These are phyloP conservation scores for Bisporella sp. DNA, from an alignment of 2,329 filamentous ascomycete genomes.

Conservation along the genomic window DNA sequence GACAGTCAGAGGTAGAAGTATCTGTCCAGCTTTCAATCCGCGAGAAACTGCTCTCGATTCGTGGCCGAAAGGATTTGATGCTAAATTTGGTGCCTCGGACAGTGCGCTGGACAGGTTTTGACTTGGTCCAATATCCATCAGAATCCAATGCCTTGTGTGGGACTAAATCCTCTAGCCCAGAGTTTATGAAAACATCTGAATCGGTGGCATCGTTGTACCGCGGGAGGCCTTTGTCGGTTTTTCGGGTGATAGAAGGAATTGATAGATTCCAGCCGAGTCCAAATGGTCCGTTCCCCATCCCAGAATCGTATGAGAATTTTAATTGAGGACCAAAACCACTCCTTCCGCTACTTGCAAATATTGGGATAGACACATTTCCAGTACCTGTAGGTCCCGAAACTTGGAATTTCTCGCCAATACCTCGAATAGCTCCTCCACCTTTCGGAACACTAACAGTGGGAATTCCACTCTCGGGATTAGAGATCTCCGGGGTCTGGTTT, in stretches of 20 bases:
- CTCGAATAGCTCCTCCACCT: conserved; percentile 2
- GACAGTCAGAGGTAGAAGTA: neutral
- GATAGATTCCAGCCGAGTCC: conserved; percentile 1
- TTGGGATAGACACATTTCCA: neutral
- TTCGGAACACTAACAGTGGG: conserved; percentile 1
- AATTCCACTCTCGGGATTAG: neutral
- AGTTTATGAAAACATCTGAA: conserved; percentile 1
- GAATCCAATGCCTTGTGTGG: neutral
- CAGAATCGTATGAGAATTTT: neutral
- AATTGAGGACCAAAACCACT: neutral
- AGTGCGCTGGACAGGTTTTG: neutral
- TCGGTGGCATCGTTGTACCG: conserved; percentile 1
- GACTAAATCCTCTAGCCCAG: conserved; percentile 1
- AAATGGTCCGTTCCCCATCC: conserved; percentile 1
- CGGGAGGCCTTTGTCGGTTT: conserved; percentile 2
- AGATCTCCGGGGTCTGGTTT: no score
- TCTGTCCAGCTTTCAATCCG: neutral
- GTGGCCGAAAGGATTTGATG: neutral
- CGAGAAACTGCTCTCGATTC: neutral
- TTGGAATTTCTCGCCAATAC: conserved; percentile 1
- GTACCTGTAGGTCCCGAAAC: neutral
- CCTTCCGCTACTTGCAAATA: neutral
- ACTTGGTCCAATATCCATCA: neutral
- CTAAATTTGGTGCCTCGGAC: neutral
- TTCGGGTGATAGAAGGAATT: neutral